Conservation (phyloP, 2,329 filamentous ascomycete genomes). For the Aschersonia sp. region DNA sequence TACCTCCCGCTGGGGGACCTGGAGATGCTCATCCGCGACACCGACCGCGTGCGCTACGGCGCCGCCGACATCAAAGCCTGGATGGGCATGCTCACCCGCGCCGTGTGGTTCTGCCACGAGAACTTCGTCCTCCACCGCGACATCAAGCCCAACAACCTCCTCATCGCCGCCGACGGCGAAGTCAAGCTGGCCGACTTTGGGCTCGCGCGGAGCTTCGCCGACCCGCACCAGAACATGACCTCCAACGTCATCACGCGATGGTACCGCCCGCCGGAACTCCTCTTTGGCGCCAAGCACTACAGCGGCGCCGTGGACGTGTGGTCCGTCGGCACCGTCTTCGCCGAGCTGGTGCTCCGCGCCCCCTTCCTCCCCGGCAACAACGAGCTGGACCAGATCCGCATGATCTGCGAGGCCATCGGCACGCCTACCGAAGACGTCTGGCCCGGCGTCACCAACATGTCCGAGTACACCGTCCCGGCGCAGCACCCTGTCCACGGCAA, state of each 20-base stretch:
- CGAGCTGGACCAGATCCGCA: slow-evolving; percentile 72
- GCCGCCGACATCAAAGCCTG: slow-evolving; percentile 90
- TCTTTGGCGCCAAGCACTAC: slow-evolving; percentile 84
- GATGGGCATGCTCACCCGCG: slow-evolving; percentile 94
- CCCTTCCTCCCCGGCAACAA: slow-evolving; percentile 75
- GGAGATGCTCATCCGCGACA: slow-evolving; percentile 86
- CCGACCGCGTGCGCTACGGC: slow-evolving; percentile 63
- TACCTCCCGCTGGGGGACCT: slow-evolving; percentile 88
- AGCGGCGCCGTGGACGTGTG: slow-evolving; percentile 85
- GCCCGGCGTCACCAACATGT: slow-evolving; percentile 75
- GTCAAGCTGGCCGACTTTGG: slow-evolving; percentile 97
- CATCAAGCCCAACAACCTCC: slow-evolving; percentile 97
- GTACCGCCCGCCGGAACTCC: slow-evolving; percentile 89
- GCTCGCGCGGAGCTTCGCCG: slow-evolving; percentile 76
- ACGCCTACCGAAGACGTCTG: slow-evolving; percentile 90
- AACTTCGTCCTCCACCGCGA: slow-evolving; percentile 90
- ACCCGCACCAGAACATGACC: slow-evolving; percentile 82
- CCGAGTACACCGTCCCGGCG: slow-evolving; percentile 62
- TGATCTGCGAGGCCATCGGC: slow-evolving; percentile 76
- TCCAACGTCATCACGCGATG: slow-evolving; percentile 91
- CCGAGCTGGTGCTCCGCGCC: slow-evolving; percentile 70
- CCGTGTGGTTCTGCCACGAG: slow-evolving; percentile 92
- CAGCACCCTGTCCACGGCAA: slow-evolving; percentile 47
- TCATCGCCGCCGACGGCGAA: slow-evolving; percentile 85
- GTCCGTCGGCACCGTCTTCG: slow-evolving; percentile 86